A percentile compares a stretch with the other conserved stretches of the same genome.
These are phyloP conservation scores for Ramaria rubella DNA, from an alignment of 768 basidiomycete species.

Conservation along the genomic window DNA sequence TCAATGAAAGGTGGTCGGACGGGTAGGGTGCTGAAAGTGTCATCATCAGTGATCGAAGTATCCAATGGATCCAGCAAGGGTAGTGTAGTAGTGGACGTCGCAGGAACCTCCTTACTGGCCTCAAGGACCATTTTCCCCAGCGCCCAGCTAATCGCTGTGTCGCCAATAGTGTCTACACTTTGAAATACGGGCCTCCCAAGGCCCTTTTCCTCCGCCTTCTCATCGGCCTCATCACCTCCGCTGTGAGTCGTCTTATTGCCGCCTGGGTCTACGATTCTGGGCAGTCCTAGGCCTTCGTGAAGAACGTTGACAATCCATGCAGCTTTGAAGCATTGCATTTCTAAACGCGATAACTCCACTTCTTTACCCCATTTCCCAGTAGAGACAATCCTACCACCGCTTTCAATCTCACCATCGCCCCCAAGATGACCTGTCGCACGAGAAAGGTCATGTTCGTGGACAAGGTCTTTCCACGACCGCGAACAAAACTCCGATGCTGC, in stretches of 20 bases:
- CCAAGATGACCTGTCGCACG: slow-evolving; percentile 42
- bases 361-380: slow-evolving; percentile 63
- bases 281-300: slow-evolving; percentile 93
- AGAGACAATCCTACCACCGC: slow-evolving; percentile 54
- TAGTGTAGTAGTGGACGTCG: slow-evolving; percentile 36
- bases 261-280: slow-evolving; percentile 79
- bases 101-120: slow-evolving; percentile 79
- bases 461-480: slow-evolving; percentile 70
- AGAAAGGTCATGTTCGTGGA: slow-evolving; percentile 54
- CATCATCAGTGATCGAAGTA: slow-evolving; percentile 43
- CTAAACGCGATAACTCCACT: slow-evolving; percentile 77
- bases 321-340: slow-evolving; percentile 99
- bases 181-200: slow-evolving; percentile 84
- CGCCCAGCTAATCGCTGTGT: slow-evolving; percentile 96
- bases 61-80: slow-evolving; percentile 74
- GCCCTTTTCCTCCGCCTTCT: slow-evolving; percentile 77
- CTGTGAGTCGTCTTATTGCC: slow-evolving; percentile 69
- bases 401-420: slow-evolving; percentile 59
- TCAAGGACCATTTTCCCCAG: slow-evolving; percentile 98
- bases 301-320: slow-evolving; percentile 96
- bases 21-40: slow-evolving; percentile 45
- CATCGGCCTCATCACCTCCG: slow-evolving; percentile 51
- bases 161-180: slow-evolving; percentile 84
- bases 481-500: slow-evolving; percentile 84
- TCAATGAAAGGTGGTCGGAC: slow-evolving; percentile 59